Conservation (phyloP, 371 early-diverging fungal species). For the Apophysomyces elegans region DNA sequence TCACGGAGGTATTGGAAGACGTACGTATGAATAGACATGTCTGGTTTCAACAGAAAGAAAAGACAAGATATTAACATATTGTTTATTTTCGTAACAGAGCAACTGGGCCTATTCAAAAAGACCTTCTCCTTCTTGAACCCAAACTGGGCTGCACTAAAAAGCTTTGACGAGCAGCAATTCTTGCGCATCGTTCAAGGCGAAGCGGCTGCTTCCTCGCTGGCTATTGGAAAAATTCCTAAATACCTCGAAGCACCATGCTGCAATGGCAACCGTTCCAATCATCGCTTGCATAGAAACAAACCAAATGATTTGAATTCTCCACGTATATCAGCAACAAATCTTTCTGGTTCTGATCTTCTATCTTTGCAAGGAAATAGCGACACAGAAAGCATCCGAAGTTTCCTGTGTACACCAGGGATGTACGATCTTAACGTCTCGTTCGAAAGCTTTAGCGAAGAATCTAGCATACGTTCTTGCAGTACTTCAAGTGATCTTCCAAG, state of each 20-base stretch:
- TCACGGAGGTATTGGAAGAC: constrained; percentile 34
- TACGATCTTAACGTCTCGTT: neutral
- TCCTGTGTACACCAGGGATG: neutral
- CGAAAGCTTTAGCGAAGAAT: neutral
- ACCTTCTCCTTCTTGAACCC: constrained; percentile 38
- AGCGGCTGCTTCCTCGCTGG: constrained; percentile 15
- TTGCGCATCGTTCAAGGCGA: constrained; percentile 38
- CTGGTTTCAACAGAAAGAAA: neutral
- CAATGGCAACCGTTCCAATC: neutral
- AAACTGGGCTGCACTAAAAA: constrained; percentile 40
- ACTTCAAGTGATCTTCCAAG: neutral
- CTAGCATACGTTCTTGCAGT: neutral
- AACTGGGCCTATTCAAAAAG: constrained; percentile 25
- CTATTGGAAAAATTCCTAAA: constrained; percentile 32
- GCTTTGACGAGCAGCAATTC: constrained; percentile 42
- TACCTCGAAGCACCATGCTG: constrained; percentile 8
- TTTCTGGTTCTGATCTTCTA: constrained; percentile 3
- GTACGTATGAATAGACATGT: constrained; percentile 22
- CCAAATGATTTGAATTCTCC: neutral
- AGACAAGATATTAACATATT: neutral
- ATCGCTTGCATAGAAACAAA: neutral
- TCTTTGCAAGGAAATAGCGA: constrained; percentile 1
- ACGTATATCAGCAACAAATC: constrained; percentile 2
- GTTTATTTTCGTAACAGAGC: constrained; percentile 20
- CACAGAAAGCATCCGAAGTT: constrained; percentile 1